These are phyloP conservation scores for Thuidium tamariscinum DNA, from an alignment of 225 moss, liverwort and hornwort species.

Conservation along the genomic window DNA sequence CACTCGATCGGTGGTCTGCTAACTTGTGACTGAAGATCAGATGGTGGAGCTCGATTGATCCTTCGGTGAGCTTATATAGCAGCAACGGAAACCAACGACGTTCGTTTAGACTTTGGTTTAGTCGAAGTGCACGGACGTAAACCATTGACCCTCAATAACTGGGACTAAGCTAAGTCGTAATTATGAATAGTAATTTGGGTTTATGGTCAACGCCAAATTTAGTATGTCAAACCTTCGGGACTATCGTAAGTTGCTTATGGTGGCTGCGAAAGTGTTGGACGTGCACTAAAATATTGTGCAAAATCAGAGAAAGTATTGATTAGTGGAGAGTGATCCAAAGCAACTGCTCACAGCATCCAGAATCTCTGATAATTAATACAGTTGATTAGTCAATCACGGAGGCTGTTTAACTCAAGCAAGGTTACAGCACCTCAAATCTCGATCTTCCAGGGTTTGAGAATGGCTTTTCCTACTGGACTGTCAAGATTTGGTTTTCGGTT, in stretches of 20 bases:
- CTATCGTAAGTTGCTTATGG: neutral
- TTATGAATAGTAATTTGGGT: neutral
- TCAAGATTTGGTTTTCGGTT: neutral
- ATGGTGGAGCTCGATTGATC: neutral
- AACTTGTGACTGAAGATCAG: no score
- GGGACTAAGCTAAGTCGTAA: no score
- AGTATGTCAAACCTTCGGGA: neutral
- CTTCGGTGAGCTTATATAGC: neutral
- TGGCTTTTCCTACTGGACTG: neutral
- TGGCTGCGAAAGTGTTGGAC: neutral
- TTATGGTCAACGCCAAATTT: neutral
- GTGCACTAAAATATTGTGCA: neutral
- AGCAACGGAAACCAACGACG: neutral
- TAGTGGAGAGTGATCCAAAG: neutral
- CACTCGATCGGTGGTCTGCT: neutral
- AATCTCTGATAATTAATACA: neutral
- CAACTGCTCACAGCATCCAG: neutral
- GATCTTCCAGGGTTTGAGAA: neutral
- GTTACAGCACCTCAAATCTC: neutral
- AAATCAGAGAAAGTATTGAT: neutral
- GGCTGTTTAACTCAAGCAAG: neutral
- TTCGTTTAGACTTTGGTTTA: neutral
- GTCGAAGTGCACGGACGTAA: neutral
- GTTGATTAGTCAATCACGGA: neutral
- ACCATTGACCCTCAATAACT: neutral